These are phyloP conservation scores for Botrytis tulipae DNA, from an alignment of 2,329 filamentous ascomycete genomes.

Conservation along the genomic window DNA sequence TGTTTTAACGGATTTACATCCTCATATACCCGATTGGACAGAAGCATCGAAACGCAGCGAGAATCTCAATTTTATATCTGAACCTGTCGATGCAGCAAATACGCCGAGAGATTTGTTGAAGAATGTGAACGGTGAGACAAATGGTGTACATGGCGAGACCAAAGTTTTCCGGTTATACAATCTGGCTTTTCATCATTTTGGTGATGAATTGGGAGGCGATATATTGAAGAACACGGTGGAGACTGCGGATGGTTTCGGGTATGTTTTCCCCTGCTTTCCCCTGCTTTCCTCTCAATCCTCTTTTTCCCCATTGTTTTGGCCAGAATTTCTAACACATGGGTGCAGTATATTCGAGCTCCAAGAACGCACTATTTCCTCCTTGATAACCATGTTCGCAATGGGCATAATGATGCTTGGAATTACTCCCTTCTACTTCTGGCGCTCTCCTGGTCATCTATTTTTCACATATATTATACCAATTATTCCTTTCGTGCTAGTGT, in stretches of 20 bases:
- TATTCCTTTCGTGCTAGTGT: conserved; percentile 64
- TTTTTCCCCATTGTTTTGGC: no score
- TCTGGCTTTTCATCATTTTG: conserved; percentile 75
- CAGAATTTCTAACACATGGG: not conserved
- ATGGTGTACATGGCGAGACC: conserved; percentile 38
- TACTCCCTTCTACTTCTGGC: conserved; percentile 50
- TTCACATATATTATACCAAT: conserved; percentile 67
- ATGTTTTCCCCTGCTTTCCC: conserved; percentile 22
- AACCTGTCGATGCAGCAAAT: conserved; percentile 63
- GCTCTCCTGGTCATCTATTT: conserved; percentile 48
- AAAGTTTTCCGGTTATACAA: conserved; percentile 69
- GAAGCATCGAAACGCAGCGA: conserved; percentile 50
- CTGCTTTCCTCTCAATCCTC: not conserved
- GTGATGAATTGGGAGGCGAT: conserved; percentile 57
- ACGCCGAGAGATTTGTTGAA: conserved; percentile 50
- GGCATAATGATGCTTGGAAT: conserved; percentile 51
- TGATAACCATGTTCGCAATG: conserved; percentile 53
- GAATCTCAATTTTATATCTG: conserved; percentile 57
- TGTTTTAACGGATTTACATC: conserved; percentile 65
- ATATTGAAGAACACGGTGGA: conserved; percentile 64
- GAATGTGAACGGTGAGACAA: conserved; percentile 35
- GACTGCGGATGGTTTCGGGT: conserved; percentile 64
- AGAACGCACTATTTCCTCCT: conserved; percentile 55
- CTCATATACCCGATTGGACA: conserved; percentile 61
- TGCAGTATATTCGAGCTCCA: conserved; percentile 71